phyloP scores from a whole-genome alignment of 345 rosid genomes.

The Corchorus capsularis region DNA sequence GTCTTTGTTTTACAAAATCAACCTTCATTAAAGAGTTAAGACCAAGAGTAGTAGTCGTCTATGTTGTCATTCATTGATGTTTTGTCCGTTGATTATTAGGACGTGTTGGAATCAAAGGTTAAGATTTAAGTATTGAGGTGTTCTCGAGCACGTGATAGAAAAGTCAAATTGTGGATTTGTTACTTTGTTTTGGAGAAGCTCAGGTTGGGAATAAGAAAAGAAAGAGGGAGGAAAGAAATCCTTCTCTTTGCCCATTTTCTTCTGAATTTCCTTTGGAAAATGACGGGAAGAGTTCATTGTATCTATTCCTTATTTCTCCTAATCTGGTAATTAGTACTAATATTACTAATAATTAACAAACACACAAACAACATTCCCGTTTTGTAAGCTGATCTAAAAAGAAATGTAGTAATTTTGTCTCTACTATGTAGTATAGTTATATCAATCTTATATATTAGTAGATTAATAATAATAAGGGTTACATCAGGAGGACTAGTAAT shows the following conservation, averaged over 20 bases:
- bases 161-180: not conserved
- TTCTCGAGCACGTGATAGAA: not conserved
- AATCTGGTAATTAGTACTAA: no score
- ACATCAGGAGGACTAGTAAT: no score
- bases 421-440: no score
- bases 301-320: not conserved
- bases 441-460: no score
- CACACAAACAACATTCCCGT: no score
- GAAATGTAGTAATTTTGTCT: no score
- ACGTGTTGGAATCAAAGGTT: slow-evolving; percentile 2
- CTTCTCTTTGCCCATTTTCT: no score
- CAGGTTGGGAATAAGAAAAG: not conserved
- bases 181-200: not conserved
- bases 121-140: not conserved
- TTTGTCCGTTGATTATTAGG: not conserved
- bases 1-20: not conserved
- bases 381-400: no score
- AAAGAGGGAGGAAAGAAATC: no score
- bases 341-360: no score
- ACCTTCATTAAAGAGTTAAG: not conserved
- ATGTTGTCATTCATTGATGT: not conserved
- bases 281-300: not conserved
- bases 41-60: not conserved
- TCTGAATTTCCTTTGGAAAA: not conserved
- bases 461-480: no score